These are phyloP conservation scores for Viridothelium virens DNA, from an alignment of 495 filamentous ascomycete species.

Conservation along the genomic window DNA sequence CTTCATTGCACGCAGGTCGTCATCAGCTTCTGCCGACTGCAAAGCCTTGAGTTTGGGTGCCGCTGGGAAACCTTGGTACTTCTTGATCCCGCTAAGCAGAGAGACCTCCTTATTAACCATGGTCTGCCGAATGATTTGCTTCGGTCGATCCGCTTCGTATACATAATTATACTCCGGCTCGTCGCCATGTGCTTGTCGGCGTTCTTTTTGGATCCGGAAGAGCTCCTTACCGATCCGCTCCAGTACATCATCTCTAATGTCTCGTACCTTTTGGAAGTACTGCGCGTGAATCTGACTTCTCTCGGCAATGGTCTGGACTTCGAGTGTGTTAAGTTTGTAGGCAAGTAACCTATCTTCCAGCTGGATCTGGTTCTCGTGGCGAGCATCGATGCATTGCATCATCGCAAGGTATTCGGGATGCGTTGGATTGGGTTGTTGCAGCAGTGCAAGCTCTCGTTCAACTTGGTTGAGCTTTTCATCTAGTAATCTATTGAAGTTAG, in stretches of 20 bases:
- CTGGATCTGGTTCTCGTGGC: constrained; percentile 69
- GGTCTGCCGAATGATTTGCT: constrained; percentile 68
- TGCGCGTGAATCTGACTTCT: constrained; percentile 77
- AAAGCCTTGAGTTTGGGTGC: constrained; percentile 73
- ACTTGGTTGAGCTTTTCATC: constrained; percentile 76
- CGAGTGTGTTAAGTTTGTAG: constrained; percentile 62
- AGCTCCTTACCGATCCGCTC: constrained; percentile 74
- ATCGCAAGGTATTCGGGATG: constrained; percentile 84
- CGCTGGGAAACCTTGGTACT: constrained; percentile 90
- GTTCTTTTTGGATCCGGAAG: constrained; percentile 85
- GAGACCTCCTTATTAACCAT: constrained; percentile 92
- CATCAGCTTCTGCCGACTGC: constrained; percentile 64
- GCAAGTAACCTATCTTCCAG: constrained; percentile 62
- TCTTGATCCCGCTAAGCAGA: constrained; percentile 79
- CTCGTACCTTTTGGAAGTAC: constrained; percentile 74
- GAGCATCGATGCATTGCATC: constrained; percentile 72
- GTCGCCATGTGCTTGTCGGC: constrained; percentile 58
- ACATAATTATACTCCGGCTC: constrained; percentile 59
- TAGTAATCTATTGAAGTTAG: constrained; percentile 55
- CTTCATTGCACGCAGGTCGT: constrained; percentile 81
- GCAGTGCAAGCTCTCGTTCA: constrained; percentile 75
- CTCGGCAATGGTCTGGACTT: constrained; percentile 67
- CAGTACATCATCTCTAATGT: constrained; percentile 70
- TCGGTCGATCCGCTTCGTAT: constrained; percentile 61
- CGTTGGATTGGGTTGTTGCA: constrained; percentile 64